Conservation (phyloP, 2,329 filamentous ascomycete genomes). For the Sclerotinia trifoliorum region DNA sequence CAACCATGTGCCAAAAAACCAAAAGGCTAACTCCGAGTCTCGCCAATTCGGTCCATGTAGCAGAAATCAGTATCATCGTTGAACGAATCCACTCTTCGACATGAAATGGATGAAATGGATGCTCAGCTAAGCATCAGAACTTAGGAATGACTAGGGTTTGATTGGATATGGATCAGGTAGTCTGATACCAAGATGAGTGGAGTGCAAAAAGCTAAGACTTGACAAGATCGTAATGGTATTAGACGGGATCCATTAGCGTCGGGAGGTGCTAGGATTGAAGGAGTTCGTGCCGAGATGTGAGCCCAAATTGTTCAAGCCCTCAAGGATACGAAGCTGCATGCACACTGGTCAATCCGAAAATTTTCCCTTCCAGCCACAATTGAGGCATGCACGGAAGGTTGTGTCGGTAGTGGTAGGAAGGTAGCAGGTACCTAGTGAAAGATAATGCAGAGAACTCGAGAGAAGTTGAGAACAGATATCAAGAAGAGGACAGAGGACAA, state of each 20-base stretch:
- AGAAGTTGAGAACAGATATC: neutral
- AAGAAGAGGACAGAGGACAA: neutral
- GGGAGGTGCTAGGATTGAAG: slow-evolving; percentile 2
- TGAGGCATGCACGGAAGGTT: slow-evolving; percentile 13
- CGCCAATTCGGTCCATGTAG: slow-evolving; percentile 4
- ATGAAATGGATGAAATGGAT: neutral
- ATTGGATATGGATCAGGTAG: neutral
- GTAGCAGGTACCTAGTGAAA: neutral
- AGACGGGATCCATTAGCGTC: neutral
- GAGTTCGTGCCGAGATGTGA: slow-evolving; percentile 22
- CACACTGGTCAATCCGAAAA: slow-evolving; percentile 4
- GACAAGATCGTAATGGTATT: slow-evolving; percentile 4
- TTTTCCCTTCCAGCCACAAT: slow-evolving; percentile 12
- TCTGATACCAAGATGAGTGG: neutral
- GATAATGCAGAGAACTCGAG: neutral
- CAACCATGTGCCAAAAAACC: too few relatives aligned
- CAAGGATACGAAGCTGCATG: neutral
- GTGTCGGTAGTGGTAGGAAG: neutral
- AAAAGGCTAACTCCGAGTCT: neutral
- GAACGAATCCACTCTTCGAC: slow-evolving; percentile 3
- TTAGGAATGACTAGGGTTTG: slow-evolving; percentile 11
- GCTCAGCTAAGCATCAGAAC: slow-evolving; percentile 4
- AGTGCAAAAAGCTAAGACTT: neutral
- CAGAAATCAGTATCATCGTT: neutral
- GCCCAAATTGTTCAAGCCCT: slow-evolving; percentile 11